These are phyloP conservation scores for Boechera divaricarpa DNA, from an alignment of 345 rosid species.

Conservation along the genomic window DNA sequence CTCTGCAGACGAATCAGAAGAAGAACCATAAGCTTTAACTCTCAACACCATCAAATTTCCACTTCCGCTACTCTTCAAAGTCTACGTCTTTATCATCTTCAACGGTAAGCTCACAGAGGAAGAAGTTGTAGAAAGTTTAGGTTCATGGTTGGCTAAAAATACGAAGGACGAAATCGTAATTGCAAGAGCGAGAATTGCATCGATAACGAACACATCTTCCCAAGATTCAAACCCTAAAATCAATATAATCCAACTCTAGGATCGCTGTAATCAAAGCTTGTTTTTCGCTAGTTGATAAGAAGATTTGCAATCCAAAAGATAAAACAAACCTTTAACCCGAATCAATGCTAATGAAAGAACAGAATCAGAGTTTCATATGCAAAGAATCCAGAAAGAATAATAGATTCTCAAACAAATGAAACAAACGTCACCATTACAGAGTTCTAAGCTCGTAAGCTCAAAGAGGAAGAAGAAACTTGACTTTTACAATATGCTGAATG, in stretches of 20 bases:
- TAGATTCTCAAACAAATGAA: too few species aligned
- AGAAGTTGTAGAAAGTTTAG: conserved; percentile 46
- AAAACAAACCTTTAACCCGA: too few species aligned
- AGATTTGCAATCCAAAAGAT: too few species aligned
- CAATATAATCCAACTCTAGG: too few species aligned
- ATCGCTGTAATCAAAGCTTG: not conserved
- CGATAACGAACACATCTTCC: conserved; percentile 62
- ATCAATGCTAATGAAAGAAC: too few species aligned
- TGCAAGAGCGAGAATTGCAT: conserved; percentile 51
- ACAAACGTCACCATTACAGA: too few species aligned
- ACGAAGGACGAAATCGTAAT: conserved; percentile 48
- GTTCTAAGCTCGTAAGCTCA: too few species aligned
- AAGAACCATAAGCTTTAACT: conserved; percentile 67
- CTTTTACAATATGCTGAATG: too few species aligned
- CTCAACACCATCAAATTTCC: conserved; percentile 46
- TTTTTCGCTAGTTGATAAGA: too few species aligned
- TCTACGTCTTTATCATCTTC: conserved; percentile 26
- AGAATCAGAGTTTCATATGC: too few species aligned
- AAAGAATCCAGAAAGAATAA: too few species aligned
- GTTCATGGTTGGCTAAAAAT: conserved; percentile 35
- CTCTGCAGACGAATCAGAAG: conserved; percentile 55
- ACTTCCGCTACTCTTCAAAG: not conserved
- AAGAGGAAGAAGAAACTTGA: too few species aligned
- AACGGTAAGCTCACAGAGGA: conserved; percentile 51
- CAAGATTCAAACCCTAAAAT: not conserved